Percentiles rank a stretch among this genome's conserved stretches.
Conservation (phyloP, 2,329 filamentous ascomycete species). For the Trichoderma pleuroti region DNA sequence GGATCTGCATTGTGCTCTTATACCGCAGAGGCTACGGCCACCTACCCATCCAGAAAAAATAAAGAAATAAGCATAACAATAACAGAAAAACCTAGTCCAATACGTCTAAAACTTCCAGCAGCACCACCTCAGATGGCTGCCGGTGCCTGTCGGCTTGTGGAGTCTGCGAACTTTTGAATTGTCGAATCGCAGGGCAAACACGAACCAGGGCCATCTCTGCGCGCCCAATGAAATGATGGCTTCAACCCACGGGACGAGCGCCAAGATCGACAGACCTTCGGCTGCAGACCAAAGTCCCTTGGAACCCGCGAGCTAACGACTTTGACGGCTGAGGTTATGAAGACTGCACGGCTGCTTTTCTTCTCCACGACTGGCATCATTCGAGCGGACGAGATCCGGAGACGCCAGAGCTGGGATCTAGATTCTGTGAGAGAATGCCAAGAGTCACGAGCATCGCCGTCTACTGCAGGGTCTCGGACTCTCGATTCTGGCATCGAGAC, state of each 20-base stretch:
- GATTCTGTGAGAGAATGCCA: not conserved
- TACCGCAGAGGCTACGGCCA: not conserved
- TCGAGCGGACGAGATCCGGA: not conserved
- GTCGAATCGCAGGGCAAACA: not conserved
- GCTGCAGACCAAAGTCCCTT: not conserved
- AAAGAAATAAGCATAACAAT: constrained; percentile 14
- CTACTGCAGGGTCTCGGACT: not conserved
- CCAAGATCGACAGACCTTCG: not conserved
- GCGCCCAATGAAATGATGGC: constrained; percentile 3
- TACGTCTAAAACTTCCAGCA: not conserved
- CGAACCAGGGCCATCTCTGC: not conserved
- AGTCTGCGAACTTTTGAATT: constrained; percentile 12
- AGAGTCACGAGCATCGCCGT: not conserved
- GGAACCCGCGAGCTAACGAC: not conserved
- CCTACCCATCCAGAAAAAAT: not conserved
- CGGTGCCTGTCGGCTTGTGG: not conserved
- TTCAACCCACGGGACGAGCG: constrained; percentile 9
- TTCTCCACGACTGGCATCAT: not conserved
- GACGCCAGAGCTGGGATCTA: not conserved
- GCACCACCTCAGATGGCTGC: not conserved
- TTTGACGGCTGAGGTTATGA: not conserved
- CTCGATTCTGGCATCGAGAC: not conserved
- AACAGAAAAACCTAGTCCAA: not conserved
- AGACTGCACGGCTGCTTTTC: not conserved
- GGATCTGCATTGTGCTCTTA: not conserved